Conservation (phyloP, 441 rosid species). For the Brassica balearica region DNA sequence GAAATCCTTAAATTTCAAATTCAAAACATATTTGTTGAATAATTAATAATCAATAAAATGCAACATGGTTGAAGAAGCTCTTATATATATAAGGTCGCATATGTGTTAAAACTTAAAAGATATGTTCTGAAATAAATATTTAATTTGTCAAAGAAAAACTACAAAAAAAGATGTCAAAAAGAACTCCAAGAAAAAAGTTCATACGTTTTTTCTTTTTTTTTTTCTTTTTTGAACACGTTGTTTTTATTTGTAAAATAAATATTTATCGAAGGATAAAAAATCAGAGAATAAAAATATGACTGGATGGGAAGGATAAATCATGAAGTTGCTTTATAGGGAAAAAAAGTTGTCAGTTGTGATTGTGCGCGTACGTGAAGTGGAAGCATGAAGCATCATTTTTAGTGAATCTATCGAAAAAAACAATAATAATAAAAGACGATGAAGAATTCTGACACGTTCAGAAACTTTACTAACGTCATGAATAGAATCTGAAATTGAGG, state of each 20-base stretch:
- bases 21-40: not conserved
- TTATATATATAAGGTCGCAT: not conserved
- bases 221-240: too few species aligned
- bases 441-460: conserved; percentile 41
- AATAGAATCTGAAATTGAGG: conserved; percentile 38
- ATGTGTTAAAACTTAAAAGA: not conserved
- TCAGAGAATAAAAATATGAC: conserved; percentile 26
- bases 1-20: not conserved
- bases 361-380: conserved; percentile 53
- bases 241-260: too few species aligned
- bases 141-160: too few species aligned
- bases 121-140: too few species aligned
- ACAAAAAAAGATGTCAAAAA: too few species aligned
- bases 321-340: conserved; percentile 15
- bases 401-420: conserved; percentile 36
- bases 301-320: conserved; percentile 23
- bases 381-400: conserved; percentile 42
- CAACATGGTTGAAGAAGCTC: not conserved
- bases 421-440: conserved; percentile 17
- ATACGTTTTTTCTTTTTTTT: too few species aligned
- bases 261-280: conserved; percentile 1
- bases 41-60: not conserved
- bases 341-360: conserved; percentile 41
- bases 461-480: conserved; percentile 41
- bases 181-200: too few species aligned